Evolutionary conservation across 768 basidiomycete species (phyloP), one percentile per base, ranked within the genome.

Genomic region (Lanmaoa rubissima): DNA sequence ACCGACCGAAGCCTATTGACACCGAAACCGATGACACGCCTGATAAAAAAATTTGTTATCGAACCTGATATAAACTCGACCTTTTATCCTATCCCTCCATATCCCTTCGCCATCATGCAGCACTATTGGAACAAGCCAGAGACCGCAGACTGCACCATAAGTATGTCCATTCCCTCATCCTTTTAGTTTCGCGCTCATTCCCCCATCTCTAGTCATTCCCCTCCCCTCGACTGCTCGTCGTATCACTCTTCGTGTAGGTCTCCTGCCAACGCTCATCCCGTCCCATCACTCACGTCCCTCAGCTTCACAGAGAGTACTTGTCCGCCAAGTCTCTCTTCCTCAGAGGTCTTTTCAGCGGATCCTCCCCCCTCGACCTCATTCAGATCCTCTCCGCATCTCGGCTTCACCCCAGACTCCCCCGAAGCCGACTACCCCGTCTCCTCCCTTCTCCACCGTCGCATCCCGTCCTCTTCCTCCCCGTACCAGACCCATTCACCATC

Each of bases 291-390:
- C 2, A 53, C 49, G 10, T 38, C 32, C 47, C 26, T 26, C 63
- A 92, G 90, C 74, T 94, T 26, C 93, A 96, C 65, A 78, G 82
- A 60, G 89, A 90, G 67, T 92, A 87, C 65, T 81, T 96, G 43
- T 83, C 84, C n/a, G 85, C 89, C 17, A 90, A 93, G 70, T 94
- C 92, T 0, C 78, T 79, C 42, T 83, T 92, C 51, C 76, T 94
- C 45, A 78, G 85, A 38, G 81, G 79, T 9, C 78, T 94, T 41
- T 83, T 94, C 67, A 83, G 82, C 62, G 89, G 88, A 26, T 76
- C 83, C 40, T 81, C 82, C 24, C 77, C 86, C 16, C 70, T 84
- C 57, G 82, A 88, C 59, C 77, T 88, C 54, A 78, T 85, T 61
- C 73, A 64, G 63, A 72, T 73, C 66, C 69, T 48, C 52, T 72